phyloP scores from a whole-genome alignment of 2,329 filamentous ascomycete genomes.

The Daldinia sp. region DNA sequence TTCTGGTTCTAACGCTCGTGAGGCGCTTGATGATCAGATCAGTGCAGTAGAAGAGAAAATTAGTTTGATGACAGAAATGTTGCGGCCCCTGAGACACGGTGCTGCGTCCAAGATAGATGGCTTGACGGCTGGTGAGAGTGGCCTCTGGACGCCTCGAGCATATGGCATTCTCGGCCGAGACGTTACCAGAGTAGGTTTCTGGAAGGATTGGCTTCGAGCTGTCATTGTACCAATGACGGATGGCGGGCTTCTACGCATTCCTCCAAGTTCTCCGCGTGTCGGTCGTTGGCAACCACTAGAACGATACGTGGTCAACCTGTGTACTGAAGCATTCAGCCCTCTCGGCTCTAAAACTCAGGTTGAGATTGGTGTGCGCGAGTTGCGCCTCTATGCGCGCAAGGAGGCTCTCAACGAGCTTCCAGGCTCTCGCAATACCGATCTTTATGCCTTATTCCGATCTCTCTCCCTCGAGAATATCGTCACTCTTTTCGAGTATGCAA shows the following conservation, averaged over 20 bases:
- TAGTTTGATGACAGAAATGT: conserved; percentile 91
- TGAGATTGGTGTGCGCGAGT: conserved; percentile 86
- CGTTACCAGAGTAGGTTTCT: conserved; percentile 83
- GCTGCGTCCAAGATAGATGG: conserved; percentile 98
- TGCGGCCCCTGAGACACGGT: conserved; percentile 90
- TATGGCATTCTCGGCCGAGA: conserved; percentile 94
- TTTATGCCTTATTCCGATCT: conserved; percentile 91
- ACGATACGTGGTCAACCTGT: conserved; percentile 95
- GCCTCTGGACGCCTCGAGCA: conserved; percentile 92
- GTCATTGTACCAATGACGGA: conserved; percentile 96
- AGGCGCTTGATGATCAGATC: conserved; percentile 91
- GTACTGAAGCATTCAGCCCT: conserved; percentile 91
- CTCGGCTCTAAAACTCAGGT: conserved; percentile 95
- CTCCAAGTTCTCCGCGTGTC: conserved; percentile 86
- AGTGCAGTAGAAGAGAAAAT: conserved; percentile 98
- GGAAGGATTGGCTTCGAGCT: conserved; percentile 98
- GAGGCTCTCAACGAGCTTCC: conserved; percentile 94
- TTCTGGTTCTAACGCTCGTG: conserved; percentile 82
- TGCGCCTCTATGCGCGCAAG: conserved; percentile 90
- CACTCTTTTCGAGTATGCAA: conserved; percentile 88
- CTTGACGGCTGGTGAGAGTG: conserved; percentile 91
- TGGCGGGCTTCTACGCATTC: conserved; percentile 81
- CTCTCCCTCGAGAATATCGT: conserved; percentile 93
- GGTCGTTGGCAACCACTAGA: conserved; percentile 97
- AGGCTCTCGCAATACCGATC: conserved; percentile 86